Percentiles rank a stretch among this genome's conserved stretches.
Conservation (phyloP, 1,284 basidiomycete genomes). For the Hymenochaete sp. region DNA sequence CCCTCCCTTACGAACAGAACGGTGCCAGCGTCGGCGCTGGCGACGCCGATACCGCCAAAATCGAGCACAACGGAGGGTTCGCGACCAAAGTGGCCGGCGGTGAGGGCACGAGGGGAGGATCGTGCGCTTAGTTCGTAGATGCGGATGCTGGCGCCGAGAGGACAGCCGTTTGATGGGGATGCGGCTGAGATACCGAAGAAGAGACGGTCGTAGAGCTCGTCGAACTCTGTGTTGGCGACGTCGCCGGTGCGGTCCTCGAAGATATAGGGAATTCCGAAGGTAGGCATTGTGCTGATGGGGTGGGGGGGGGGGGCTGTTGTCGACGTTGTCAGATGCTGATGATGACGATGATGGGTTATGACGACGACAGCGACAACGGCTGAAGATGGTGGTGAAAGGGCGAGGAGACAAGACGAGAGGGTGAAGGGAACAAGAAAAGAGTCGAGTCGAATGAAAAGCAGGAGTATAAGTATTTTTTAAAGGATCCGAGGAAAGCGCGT, state of each 20-base stretch:
- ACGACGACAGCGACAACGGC: no score
- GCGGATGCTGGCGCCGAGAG: constrained; percentile 22
- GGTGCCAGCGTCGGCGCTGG: constrained; percentile 43
- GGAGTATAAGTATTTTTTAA: no score
- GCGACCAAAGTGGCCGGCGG: constrained; percentile 33
- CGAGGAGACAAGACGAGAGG: no score
- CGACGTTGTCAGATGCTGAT: no score
- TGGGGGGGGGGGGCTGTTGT: no score
- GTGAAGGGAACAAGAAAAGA: no score
- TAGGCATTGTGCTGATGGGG: constrained; percentile 26
- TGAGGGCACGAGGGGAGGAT: constrained; percentile 37
- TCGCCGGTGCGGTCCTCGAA: constrained; percentile 65
- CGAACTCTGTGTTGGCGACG: constrained; percentile 49
- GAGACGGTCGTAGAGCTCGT: constrained; percentile 65
- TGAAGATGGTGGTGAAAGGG: no score
- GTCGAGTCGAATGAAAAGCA: no score
- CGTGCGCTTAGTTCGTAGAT: constrained; percentile 58
- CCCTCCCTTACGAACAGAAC: constrained; percentile 40
- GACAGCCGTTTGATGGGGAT: constrained; percentile 32
- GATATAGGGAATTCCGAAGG: constrained; percentile 39
- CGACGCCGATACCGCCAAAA: constrained; percentile 35
- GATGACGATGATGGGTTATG: no score
- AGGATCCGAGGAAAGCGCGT: no score
- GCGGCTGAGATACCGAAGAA: constrained; percentile 45
- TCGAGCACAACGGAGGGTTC: constrained; percentile 49